Percentiles rank a stretch among this genome's conserved stretches.
Evolutionary conservation across 257 asterid species (phyloP).

Genomic region (Ballota nigra): DNA sequence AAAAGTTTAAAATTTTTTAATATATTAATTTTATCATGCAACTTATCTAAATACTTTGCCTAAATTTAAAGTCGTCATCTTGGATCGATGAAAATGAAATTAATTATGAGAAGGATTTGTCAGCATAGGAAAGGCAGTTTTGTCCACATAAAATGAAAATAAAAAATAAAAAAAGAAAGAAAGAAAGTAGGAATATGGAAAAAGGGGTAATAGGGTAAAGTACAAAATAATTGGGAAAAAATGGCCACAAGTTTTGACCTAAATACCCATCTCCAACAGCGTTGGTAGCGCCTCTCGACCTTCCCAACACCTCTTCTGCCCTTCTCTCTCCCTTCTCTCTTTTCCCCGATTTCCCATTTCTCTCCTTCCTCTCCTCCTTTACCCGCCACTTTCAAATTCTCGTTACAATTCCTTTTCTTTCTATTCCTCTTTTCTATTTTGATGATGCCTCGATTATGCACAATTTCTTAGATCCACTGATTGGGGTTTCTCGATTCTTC

Average conservation of each 20-base stretch:
- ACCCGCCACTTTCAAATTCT: conserved; percentile 64
- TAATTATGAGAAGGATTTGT: neutral
- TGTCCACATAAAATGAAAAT: neutral
- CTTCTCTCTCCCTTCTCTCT: conserved; percentile 42
- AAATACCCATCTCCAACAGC: conserved; percentile 82
- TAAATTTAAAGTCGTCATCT: too few relatives aligned
- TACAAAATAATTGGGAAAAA: conserved; percentile 22
- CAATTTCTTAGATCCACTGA: conserved; percentile 1
- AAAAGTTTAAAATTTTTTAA: too few relatives aligned
- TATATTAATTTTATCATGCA: too few relatives aligned
- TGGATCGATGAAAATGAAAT: too few relatives aligned
- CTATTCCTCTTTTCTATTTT: neutral
- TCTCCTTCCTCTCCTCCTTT: conserved; percentile 50
- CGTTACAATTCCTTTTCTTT: neutral
- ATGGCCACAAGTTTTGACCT: conserved; percentile 60
- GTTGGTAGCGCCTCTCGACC: conserved; percentile 50
- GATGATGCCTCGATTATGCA: neutral
- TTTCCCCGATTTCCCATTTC: conserved; percentile 57
- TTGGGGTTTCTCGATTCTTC: conserved; percentile 23
- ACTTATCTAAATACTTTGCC: too few relatives aligned
- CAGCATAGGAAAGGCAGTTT: neutral
- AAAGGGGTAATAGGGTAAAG: conserved; percentile 74
- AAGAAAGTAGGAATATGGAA: neutral
- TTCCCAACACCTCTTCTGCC: conserved; percentile 59
- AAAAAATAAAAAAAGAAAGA: too few relatives aligned